Evolutionary conservation across 106 monocot genomes (phyloP).

Genomic region (Dendrobium chrysotoxum): DNA sequence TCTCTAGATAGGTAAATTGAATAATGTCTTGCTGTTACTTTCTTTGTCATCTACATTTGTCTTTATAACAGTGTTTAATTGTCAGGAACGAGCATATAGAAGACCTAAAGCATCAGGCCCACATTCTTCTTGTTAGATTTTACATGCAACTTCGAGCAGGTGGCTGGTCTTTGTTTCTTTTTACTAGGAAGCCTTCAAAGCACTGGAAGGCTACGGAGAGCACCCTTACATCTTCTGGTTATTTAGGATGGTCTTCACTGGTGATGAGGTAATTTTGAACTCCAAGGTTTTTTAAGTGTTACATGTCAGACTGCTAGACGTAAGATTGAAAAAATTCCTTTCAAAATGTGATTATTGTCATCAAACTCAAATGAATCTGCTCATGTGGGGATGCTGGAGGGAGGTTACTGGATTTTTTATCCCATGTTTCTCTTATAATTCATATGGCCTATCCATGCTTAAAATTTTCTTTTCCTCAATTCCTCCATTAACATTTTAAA

Average conservation of each 20-base stretch:
- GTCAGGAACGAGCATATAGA: conserved; percentile 26
- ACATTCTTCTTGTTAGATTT: conserved; percentile 14
- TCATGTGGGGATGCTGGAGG: too few species aligned
- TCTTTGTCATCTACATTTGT: not conserved
- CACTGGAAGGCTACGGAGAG: conserved; percentile 7
- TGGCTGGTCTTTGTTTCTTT: conserved; percentile 29
- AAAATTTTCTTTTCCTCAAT: not conserved
- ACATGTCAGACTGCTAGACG: not conserved
- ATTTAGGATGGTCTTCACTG: conserved; percentile 22
- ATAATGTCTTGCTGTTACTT: not conserved
- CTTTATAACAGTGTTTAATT: conserved; percentile 2
- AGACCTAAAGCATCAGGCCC: conserved; percentile 11
- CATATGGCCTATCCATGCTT: not conserved
- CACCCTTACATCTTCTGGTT: conserved; percentile 23
- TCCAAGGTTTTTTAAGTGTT: not conserved
- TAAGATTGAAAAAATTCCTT: not conserved
- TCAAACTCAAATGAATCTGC: too few species aligned
- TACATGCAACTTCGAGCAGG: conserved; percentile 24
- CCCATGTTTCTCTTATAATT: not conserved
- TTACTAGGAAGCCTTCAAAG: conserved; percentile 20
- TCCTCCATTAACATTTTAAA: too few species aligned
- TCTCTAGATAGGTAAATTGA: conserved; percentile 9
- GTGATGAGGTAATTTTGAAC: conserved; percentile 32
- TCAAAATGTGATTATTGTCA: not conserved
- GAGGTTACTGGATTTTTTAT: not conserved